Conservation (phyloP, 176 grass and related monocot genomes). For the Carex cristatella region DNA sequence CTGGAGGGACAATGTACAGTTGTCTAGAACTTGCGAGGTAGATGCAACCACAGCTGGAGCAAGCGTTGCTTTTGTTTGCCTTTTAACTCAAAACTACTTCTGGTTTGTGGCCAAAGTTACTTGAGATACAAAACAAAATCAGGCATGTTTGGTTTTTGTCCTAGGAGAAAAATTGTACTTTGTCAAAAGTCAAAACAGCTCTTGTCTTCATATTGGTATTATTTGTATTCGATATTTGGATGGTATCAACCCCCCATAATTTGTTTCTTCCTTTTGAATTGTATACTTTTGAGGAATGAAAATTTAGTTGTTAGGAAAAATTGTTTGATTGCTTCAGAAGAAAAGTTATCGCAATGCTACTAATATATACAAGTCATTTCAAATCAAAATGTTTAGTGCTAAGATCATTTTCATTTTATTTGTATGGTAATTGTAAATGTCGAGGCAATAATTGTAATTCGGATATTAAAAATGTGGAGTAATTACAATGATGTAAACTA, state of each 20-base stretch:
- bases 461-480: neutral
- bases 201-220: neutral
- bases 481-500: neutral
- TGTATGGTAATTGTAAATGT: neutral
- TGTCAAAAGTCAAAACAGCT: neutral
- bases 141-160: neutral
- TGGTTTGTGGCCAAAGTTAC: neutral
- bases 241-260: neutral
- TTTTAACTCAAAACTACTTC: neutral
- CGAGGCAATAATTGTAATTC: neutral
- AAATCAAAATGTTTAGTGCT: neutral
- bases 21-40: neutral
- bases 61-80: neutral
- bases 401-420: neutral
- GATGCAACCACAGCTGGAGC: neutral
- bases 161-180: neutral
- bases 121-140: constrained; percentile 4
- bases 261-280: neutral
- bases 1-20: neutral
- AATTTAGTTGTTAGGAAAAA: neutral
- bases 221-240: neutral
- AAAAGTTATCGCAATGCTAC: neutral
- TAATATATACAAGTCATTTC: neutral
- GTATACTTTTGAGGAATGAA: neutral
- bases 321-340: neutral